A percentile compares a stretch with the other conserved stretches of the same genome.
Conservation (phyloP, 352 stramenopile genomes). For the Phytophthora megakarya region DNA sequence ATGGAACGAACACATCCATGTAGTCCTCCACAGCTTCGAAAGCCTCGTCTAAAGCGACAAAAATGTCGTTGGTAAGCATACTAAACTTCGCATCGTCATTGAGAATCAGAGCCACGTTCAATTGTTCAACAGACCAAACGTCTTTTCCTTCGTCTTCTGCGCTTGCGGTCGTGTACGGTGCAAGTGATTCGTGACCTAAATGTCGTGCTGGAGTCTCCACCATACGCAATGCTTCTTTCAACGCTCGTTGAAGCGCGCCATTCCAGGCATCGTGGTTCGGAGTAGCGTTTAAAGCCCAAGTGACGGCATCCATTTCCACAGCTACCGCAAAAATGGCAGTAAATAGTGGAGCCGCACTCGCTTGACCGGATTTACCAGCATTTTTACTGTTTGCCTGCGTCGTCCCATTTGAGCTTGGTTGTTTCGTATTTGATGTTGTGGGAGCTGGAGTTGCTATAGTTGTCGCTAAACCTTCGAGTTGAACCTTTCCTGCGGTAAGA, state of each 20-base stretch:
- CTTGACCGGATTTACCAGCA: constrained; percentile 19
- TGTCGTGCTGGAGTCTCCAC: constrained; percentile 88
- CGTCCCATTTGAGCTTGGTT: not conserved
- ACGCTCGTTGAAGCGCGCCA: constrained; percentile 58
- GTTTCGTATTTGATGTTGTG: not conserved
- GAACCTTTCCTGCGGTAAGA: constrained; percentile 53
- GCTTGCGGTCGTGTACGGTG: constrained; percentile 79
- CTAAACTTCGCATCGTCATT: constrained; percentile 87
- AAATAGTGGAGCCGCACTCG: constrained; percentile 36
- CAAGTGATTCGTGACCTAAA: constrained; percentile 77
- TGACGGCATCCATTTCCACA: constrained; percentile 64
- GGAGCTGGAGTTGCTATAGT: not conserved
- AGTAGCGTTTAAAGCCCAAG: constrained; percentile 48
- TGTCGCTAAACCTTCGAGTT: constrained; percentile 10
- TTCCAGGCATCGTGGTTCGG: constrained; percentile 81
- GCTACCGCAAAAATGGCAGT: constrained; percentile 64
- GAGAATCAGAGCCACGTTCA: constrained; percentile 82
- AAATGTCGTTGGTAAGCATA: constrained; percentile 85
- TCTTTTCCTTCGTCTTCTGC: constrained; percentile 86
- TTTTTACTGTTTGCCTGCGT: constrained; percentile 13
- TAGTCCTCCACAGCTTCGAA: constrained; percentile 89
- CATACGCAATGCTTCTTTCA: constrained; percentile 88
- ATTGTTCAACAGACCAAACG: constrained; percentile 74
- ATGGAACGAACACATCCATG: constrained; percentile 90
- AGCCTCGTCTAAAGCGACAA: constrained; percentile 77